Evolutionary conservation across 1,139 yeast species (phyloP).

Genomic region (Lodderomyces metapsilosis): DNA sequence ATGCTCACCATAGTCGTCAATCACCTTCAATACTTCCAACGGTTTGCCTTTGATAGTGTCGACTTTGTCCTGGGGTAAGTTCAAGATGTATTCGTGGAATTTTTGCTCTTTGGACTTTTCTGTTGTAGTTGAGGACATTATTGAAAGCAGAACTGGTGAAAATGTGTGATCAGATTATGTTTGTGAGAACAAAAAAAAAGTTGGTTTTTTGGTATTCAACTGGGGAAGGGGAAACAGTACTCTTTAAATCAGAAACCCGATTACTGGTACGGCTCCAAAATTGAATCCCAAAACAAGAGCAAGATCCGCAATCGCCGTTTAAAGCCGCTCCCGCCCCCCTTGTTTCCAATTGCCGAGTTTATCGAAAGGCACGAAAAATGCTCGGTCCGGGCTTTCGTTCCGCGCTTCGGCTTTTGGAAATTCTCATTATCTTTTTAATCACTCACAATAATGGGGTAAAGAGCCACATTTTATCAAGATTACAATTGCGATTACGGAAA

Average conservation of each 20-base stretch:
- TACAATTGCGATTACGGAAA: neutral
- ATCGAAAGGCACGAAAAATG: neutral
- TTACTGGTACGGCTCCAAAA: too few relatives aligned
- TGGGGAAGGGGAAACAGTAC: too few relatives aligned
- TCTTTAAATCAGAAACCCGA: too few relatives aligned
- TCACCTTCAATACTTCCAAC: slow-evolving; percentile 26
- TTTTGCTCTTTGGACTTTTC: slow-evolving; percentile 19
- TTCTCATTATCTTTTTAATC: neutral
- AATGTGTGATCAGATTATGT: neutral
- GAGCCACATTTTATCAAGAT: neutral
- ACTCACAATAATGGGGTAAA: neutral
- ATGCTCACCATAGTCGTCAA: slow-evolving; percentile 25
- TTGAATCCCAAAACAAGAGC: too few relatives aligned
- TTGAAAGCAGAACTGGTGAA: neutral
- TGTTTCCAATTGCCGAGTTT: neutral
- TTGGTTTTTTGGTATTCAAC: neutral
- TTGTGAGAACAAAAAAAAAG: neutral
- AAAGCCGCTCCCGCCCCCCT: neutral
- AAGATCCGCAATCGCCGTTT: too few relatives aligned
- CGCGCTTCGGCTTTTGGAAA: neutral
- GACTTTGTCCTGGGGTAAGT: slow-evolving; percentile 21
- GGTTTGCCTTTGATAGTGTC: slow-evolving; percentile 28
- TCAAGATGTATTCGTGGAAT: slow-evolving; percentile 23
- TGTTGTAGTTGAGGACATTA: neutral
- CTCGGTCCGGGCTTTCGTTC: neutral